phyloP scores from a whole-genome alignment of 305 asterid species.

The Rubia peregrina region DNA sequence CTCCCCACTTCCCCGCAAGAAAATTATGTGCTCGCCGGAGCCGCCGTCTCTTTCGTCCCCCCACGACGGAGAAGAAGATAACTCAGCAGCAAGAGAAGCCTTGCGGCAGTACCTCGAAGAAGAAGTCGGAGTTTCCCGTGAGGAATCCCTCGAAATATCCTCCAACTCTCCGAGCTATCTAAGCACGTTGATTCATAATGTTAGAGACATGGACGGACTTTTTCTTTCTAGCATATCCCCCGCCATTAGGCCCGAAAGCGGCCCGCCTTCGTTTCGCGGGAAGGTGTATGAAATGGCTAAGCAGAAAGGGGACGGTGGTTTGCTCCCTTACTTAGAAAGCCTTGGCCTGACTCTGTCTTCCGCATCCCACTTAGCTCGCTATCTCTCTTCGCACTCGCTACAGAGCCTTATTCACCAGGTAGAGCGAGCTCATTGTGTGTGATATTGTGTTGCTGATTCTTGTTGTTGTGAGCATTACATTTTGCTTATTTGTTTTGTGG shows the following conservation, averaged over 20 bases:
- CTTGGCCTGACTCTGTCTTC: conserved; percentile 66
- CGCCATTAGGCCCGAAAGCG: conserved; percentile 23
- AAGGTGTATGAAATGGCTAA: conserved; percentile 59
- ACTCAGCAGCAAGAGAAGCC: conserved; percentile 50
- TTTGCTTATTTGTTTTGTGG: conserved; percentile 12
- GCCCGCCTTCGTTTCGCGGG: conserved; percentile 28
- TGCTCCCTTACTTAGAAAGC: conserved; percentile 81
- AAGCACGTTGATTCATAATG: conserved; percentile 52
- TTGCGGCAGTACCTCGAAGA: conserved; percentile 48
- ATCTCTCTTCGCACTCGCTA: conserved; percentile 42
- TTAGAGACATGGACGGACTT: conserved; percentile 63
- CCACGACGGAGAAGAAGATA: conserved; percentile 16
- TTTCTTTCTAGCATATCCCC: conserved; percentile 24
- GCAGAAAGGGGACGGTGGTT: conserved; percentile 75
- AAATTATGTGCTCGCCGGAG: conserved; percentile 2
- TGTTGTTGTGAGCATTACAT: neutral
- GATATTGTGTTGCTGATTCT: neutral
- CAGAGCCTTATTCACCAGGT: conserved; percentile 67
- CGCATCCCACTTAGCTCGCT: conserved; percentile 67
- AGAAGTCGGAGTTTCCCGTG: conserved; percentile 44
- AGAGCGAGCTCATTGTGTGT: neutral
- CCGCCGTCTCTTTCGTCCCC: conserved; percentile 6
- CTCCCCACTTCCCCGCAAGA: neutral
- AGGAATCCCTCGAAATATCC: conserved; percentile 57
- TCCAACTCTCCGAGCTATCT: conserved; percentile 52